A percentile compares a stretch with the other conserved stretches of the same genome.
Evolutionary conservation across 257 asterid species (phyloP).

Genomic region (Salvia rosmarinus): DNA sequence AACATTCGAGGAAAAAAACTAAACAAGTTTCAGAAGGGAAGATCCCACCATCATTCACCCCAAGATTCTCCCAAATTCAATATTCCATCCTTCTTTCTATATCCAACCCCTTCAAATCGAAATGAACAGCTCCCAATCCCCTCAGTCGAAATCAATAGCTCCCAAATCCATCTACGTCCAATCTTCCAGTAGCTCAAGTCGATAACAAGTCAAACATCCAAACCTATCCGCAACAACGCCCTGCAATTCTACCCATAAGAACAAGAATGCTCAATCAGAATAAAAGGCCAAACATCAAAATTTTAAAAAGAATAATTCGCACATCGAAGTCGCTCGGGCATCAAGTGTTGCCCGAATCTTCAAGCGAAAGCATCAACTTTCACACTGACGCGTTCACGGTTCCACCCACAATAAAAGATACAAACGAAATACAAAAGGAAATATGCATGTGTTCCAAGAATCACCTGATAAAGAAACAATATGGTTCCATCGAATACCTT

Average conservation of each 20-base stretch:
- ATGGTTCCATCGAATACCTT: slow-evolving; percentile 2
- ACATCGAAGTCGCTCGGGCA: slow-evolving; percentile 60
- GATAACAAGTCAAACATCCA: slow-evolving; percentile 26
- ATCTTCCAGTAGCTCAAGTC: slow-evolving; percentile 21
- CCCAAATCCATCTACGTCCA: slow-evolving; percentile 25
- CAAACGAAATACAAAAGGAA: not conserved
- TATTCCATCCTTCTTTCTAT: not conserved
- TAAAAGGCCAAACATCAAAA: slow-evolving; percentile 2
- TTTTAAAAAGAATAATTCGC: slow-evolving; percentile 23
- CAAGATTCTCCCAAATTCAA: slow-evolving; percentile 21
- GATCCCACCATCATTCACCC: slow-evolving; percentile 18
- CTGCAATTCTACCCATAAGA: slow-evolving; percentile 38
- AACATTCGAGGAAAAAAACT: not conserved
- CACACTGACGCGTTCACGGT: slow-evolving; percentile 33
- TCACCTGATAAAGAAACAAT: slow-evolving; percentile 33
- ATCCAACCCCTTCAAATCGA: slow-evolving; percentile 28
- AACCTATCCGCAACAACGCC: slow-evolving; percentile 30
- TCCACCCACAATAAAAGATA: slow-evolving; percentile 20
- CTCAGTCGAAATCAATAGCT: slow-evolving; percentile 18
- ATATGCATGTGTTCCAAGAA: slow-evolving; percentile 26
- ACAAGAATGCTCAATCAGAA: slow-evolving; percentile 13
- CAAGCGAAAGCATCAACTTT: slow-evolving; percentile 56
- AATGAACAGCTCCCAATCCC: not conserved
- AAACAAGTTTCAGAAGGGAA: slow-evolving; percentile 10
- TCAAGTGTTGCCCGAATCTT: slow-evolving; percentile 47